Percentiles rank a stretch among this genome's conserved stretches.
These are phyloP conservation scores for Anthracocystis walkeri DNA, from an alignment of 1,284 basidiomycete genomes.

Conservation along the genomic window DNA sequence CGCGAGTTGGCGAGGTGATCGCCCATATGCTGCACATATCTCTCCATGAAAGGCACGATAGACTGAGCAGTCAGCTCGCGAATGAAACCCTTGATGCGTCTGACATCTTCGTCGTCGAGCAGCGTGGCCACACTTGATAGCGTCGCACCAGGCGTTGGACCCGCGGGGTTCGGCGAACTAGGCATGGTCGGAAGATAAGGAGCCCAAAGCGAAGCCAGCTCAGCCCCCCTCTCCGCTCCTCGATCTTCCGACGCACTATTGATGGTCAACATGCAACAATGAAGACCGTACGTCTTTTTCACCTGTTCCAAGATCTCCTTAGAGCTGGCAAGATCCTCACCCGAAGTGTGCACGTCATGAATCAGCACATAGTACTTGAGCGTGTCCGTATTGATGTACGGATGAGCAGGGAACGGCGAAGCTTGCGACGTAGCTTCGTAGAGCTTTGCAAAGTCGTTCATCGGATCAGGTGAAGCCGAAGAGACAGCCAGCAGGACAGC, in stretches of 20 bases:
- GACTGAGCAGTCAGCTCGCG: constrained; percentile 92
- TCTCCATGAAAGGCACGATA: constrained; percentile 95
- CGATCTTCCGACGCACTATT: constrained; percentile 58
- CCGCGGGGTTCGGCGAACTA: constrained; percentile 10
- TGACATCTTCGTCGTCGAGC: constrained; percentile 82
- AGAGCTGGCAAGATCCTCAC: constrained; percentile 53
- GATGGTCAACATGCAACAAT: constrained; percentile 64
- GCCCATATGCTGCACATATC: constrained; percentile 91
- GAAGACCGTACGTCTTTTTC: constrained; percentile 65
- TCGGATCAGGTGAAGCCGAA: constrained; percentile 58
- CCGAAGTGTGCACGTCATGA: constrained; percentile 56
- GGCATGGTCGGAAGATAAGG: constrained; percentile 12
- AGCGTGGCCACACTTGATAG: constrained; percentile 2
- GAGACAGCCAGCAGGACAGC: constrained; percentile 61
- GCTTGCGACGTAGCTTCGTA: constrained; percentile 54
- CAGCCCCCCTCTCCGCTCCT: constrained; percentile 12
- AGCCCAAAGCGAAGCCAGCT: constrained; percentile 35
- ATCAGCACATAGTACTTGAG: constrained; percentile 66
- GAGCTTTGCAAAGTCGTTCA: constrained; percentile 66
- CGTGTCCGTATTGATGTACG: constrained; percentile 61
- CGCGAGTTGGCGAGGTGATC: constrained; percentile 87
- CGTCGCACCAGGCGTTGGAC: neutral
- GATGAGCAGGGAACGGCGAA: constrained; percentile 47
- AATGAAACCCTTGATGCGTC: constrained; percentile 82
- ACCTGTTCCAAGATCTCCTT: constrained; percentile 61